Evolutionary conservation across 2,329 filamentous ascomycete genomes (phyloP).

Genomic region (Aspergillus texensis): DNA sequence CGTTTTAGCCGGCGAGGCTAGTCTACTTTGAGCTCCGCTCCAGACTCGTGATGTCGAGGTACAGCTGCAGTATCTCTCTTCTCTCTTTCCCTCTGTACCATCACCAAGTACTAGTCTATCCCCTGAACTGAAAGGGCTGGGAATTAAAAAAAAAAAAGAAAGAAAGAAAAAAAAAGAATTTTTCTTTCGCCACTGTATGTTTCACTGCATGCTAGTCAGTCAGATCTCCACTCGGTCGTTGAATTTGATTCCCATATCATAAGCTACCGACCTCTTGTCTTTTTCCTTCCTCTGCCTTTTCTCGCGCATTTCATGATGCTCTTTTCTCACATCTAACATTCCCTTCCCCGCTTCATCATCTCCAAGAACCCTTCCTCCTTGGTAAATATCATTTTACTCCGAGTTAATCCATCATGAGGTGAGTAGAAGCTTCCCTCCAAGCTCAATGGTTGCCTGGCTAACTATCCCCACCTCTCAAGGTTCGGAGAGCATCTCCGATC

Average conservation of each 20-base stretch:
- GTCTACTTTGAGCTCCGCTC: not conserved
- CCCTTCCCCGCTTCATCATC: not conserved
- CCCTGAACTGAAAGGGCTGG: not conserved
- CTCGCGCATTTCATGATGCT: slow-evolving; percentile 1
- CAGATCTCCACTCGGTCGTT: not conserved
- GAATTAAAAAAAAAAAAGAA: not conserved
- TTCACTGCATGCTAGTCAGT: not conserved
- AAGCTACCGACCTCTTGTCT: not conserved
- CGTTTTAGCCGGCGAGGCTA: not conserved
- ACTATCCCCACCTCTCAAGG: slow-evolving; percentile 44
- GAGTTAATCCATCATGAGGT: slow-evolving; percentile 25
- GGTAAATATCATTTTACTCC: not conserved
- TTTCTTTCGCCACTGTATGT: not conserved
- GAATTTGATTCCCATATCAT: not conserved
- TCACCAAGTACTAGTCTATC: not conserved
- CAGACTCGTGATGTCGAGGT: not conserved
- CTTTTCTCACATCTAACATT: not conserved
- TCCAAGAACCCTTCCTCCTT: not conserved
- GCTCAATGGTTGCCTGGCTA: slow-evolving; percentile 13
- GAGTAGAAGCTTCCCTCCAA: slow-evolving; percentile 6
- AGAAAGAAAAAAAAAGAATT: not conserved
- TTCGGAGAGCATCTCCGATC: slow-evolving; percentile 97
- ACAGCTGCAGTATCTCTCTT: not conserved
- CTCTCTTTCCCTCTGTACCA: too few relatives aligned
- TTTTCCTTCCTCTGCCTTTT: not conserved